A percentile compares a stretch with the other conserved stretches of the same genome.
Evolutionary conservation across 208 protist species (phyloP).

Genomic region (Tritrichomonas musculus): DNA sequence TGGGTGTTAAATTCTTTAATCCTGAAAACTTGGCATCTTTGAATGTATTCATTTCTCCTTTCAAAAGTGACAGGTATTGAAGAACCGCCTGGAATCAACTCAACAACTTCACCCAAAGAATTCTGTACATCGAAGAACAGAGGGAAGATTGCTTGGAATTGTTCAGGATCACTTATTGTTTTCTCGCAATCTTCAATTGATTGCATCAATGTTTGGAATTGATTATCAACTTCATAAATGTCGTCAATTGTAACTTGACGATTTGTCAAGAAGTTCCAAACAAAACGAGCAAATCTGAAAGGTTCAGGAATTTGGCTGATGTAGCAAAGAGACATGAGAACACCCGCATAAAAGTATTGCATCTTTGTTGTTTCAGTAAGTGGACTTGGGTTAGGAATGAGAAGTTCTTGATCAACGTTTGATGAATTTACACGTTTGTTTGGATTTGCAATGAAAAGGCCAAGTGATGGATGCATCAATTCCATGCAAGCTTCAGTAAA

Average conservation of each 20-base stretch:
- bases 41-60: neutral
- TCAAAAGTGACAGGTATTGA: neutral
- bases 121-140: neutral
- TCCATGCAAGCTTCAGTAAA: constrained; percentile 4
- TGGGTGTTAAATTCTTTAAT: neutral
- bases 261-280: neutral
- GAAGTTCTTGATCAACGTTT: neutral
- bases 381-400: neutral
- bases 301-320: neutral
- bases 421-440: neutral
- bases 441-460: neutral
- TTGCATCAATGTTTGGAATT: neutral
- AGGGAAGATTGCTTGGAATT: neutral
- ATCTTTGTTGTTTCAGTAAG: neutral
- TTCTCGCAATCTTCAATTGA: neutral
- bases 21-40: neutral
- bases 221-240: neutral
- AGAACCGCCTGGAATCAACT: neutral
- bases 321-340: neutral
- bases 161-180: neutral
- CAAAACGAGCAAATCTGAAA: neutral
- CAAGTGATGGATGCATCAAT: neutral
- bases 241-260: neutral
- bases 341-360: neutral
- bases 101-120: neutral